phyloP scores from a whole-genome alignment of 164 flowering plant genomes.

The Aristolochia californica region DNA sequence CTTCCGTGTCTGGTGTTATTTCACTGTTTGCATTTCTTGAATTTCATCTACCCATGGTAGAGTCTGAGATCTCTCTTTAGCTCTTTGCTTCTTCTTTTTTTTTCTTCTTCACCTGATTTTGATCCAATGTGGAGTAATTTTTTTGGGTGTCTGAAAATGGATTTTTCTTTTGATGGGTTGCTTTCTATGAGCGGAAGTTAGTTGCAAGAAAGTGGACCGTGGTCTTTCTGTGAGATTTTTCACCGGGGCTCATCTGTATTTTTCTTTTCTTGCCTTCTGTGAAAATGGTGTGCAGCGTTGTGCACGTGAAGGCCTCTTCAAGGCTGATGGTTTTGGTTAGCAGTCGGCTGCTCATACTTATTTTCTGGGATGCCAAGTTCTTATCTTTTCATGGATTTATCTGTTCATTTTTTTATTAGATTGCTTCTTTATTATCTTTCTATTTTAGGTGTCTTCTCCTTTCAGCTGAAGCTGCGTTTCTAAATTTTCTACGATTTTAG shows the following conservation, averaged over 20 bases:
- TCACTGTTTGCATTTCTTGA: no score
- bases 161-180: neutral
- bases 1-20: neutral
- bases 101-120: neutral
- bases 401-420: neutral
- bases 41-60: no score
- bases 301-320: no score
- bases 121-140: no score
- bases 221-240: no score
- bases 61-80: neutral
- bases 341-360: neutral
- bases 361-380: neutral
- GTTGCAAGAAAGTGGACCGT: no score
- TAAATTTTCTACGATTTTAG: neutral
- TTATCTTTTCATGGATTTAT: neutral
- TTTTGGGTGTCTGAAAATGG: neutral
- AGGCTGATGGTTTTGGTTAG: no score
- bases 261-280: no score
- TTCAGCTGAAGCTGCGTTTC: neutral
- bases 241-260: no score
- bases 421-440: neutral
- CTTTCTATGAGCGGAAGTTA: neutral
- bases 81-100: no score
- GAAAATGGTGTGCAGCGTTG: no score
- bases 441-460: neutral